phyloP scores from a whole-genome alignment of 225 moss, liverwort and hornwort genomes.

The Sphagnum contortum region DNA sequence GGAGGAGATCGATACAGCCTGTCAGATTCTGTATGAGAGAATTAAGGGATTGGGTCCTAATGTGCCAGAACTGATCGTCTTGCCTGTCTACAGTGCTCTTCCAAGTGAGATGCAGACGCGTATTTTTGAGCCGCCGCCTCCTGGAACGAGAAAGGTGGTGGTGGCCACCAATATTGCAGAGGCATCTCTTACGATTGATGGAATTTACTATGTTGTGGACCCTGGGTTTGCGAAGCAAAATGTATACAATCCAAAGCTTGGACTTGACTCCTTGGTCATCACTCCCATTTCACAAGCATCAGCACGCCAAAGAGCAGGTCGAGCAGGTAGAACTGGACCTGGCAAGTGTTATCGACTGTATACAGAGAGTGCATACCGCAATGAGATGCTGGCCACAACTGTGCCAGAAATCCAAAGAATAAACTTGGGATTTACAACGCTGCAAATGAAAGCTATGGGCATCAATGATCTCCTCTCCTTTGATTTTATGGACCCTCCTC shows the following conservation, averaged over 20 bases:
- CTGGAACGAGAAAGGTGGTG: constrained; percentile 92
- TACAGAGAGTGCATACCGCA: constrained; percentile 91
- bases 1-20: constrained; percentile 95
- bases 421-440: constrained; percentile 70
- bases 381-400: constrained; percentile 97
- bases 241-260: constrained; percentile 92
- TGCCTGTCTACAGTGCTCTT: constrained; percentile 90
- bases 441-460: constrained; percentile 99
- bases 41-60: constrained; percentile 93
- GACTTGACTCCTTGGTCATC: constrained; percentile 89
- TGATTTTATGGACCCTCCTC: constrained; percentile 99
- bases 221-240: constrained; percentile 99
- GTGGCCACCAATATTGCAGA: constrained; percentile 98
- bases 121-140: constrained; percentile 92
- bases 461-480: constrained; percentile 96
- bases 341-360: constrained; percentile 94
- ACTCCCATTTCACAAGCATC: constrained; percentile 98
- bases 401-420: constrained; percentile 96
- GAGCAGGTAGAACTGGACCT: constrained; percentile 95
- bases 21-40: constrained; percentile 86
- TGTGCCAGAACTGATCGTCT: constrained; percentile 87
- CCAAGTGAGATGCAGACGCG: constrained; percentile 99
- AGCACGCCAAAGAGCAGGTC: constrained; percentile 89
- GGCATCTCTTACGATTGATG: constrained; percentile 94
- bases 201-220: constrained; percentile 93